These are phyloP conservation scores for Trametes punicea DNA, from an alignment of 768 basidiomycete species.

Conservation along the genomic window DNA sequence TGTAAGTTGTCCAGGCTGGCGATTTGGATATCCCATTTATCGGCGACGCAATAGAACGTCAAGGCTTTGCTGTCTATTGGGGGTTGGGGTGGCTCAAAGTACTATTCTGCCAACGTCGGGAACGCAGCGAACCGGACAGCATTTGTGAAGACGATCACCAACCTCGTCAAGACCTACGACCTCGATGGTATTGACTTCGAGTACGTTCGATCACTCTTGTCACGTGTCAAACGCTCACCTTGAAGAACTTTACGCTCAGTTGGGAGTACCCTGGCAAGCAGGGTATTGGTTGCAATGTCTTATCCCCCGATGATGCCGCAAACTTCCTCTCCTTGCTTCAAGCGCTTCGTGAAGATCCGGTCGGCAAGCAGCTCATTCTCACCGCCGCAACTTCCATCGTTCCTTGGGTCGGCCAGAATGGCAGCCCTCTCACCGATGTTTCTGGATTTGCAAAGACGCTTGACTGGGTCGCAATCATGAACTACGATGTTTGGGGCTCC, in stretches of 20 bases:
- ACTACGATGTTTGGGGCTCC: slow-evolving; percentile 62
- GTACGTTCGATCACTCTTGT: slow-evolving; percentile 34
- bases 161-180: slow-evolving; percentile 45
- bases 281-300: slow-evolving; percentile 69
- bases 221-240: neutral
- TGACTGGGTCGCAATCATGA: slow-evolving; percentile 75
- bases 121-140: slow-evolving; percentile 52
- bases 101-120: slow-evolving; percentile 55
- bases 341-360: slow-evolving; percentile 55
- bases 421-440: slow-evolving; percentile 57
- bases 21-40: neutral
- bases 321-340: slow-evolving; percentile 80
- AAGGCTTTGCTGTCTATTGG: slow-evolving; percentile 59
- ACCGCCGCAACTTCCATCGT: slow-evolving; percentile 66
- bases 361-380: slow-evolving; percentile 57
- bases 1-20: slow-evolving; percentile 8
- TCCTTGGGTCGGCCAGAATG: slow-evolving; percentile 62
- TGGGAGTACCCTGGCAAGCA: slow-evolving; percentile 81
- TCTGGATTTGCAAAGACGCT: slow-evolving; percentile 62
- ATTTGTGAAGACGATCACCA: slow-evolving; percentile 52
- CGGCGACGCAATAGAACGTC: slow-evolving; percentile 40
- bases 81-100: slow-evolving; percentile 64
- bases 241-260: slow-evolving; percentile 34
- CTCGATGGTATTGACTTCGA: slow-evolving; percentile 70
- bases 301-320: slow-evolving; percentile 60